Conservation (phyloP, 805 yeast genomes). For the Kodamaea kaohsiungensis region DNA sequence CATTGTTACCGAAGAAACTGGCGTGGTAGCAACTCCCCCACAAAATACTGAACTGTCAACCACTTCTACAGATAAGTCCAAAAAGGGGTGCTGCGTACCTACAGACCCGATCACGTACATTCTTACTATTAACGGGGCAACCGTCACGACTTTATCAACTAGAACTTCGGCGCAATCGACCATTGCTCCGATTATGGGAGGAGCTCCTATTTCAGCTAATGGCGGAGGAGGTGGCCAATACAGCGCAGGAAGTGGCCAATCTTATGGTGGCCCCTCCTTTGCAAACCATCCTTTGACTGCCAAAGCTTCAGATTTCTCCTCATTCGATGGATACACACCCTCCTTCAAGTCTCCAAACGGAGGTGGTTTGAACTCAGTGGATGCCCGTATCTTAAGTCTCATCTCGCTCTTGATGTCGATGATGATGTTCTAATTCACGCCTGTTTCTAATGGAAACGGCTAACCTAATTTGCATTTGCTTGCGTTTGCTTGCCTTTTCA, state of each 20-base stretch:
- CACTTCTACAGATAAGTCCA: background rate
- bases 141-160: background rate
- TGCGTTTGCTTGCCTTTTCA: background rate
- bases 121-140: background rate
- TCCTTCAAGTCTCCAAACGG: constrained; percentile 8
- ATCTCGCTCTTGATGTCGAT: constrained; percentile 7
- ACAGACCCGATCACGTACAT: constrained; percentile 1
- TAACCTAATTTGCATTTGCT: background rate
- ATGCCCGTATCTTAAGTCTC: constrained; percentile 2
- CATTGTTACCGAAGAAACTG: constrained; percentile 3
- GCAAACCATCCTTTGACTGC: constrained; percentile 14
- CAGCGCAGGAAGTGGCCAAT: background rate
- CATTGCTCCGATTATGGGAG: constrained; percentile 2
- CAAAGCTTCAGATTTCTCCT: constrained; percentile 10
- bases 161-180: background rate
- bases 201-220: constrained; percentile 3
- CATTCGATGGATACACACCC: constrained; percentile 6
- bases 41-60: background rate
- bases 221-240: background rate
- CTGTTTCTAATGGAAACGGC: background rate
- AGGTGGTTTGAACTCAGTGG: constrained; percentile 1
- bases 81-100: background rate
- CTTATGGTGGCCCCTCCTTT: constrained; percentile 6
- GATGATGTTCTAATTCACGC: background rate
- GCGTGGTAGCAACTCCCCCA: background rate